Evolutionary conservation across 306 rosid species (phyloP).

Genomic region (Acmispon strigosus): DNA sequence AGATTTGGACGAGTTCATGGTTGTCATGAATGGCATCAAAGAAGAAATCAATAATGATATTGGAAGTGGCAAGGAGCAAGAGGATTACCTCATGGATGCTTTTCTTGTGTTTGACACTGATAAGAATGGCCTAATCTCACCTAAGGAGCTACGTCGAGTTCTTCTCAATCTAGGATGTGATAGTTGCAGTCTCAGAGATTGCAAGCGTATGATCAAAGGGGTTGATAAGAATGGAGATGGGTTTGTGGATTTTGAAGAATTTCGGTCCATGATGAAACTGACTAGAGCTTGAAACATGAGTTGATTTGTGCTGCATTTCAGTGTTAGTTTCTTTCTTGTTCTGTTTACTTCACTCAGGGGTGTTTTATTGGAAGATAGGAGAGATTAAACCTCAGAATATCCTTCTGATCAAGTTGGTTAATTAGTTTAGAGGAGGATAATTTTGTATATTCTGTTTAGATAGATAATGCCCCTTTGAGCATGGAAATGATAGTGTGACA

Average conservation of each 20-base stretch:
- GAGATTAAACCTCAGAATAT: background rate
- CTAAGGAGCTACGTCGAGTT: slow-evolving; percentile 51
- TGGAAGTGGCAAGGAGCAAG: background rate
- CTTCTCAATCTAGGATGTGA: slow-evolving; percentile 46
- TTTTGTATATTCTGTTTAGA: background rate
- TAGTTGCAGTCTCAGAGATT: slow-evolving; percentile 46
- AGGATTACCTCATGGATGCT: slow-evolving; percentile 50
- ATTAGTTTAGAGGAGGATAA: background rate
- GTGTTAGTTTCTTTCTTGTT: background rate
- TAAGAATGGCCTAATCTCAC: slow-evolving; percentile 52
- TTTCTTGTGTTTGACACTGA: slow-evolving; percentile 59
- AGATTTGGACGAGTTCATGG: slow-evolving; percentile 71
- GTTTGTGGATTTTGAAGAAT: slow-evolving; percentile 62
- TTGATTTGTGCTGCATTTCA: background rate
- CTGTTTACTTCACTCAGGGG: background rate
- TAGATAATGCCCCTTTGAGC: background rate
- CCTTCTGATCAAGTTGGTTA: background rate
- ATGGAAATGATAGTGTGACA: background rate
- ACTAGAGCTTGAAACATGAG: background rate
- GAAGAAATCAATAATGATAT: background rate
- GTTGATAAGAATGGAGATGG: slow-evolving; percentile 71
- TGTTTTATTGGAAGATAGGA: background rate
- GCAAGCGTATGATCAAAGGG: slow-evolving; percentile 54
- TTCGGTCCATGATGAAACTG: slow-evolving; percentile 54
- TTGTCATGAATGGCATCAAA: slow-evolving; percentile 24